These are phyloP conservation scores for Discostella pseudostelligera DNA, from an alignment of 108 stramenopile genomes.

Conservation along the genomic window DNA sequence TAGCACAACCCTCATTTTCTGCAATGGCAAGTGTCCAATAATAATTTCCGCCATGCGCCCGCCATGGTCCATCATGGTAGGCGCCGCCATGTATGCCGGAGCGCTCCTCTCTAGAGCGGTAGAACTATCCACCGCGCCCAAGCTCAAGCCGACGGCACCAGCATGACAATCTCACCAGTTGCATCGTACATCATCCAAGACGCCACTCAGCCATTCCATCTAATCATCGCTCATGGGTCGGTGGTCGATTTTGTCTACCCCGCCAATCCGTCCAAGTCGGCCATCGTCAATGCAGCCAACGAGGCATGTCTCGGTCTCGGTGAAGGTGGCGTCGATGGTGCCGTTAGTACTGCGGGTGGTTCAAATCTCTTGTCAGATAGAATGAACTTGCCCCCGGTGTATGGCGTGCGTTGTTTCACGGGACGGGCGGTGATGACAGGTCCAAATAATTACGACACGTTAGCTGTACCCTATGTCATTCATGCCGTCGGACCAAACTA, in stretches of 20 bases:
- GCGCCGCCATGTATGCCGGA: too few species aligned
- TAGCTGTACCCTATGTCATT: slow-evolving; percentile 61
- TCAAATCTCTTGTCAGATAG: slow-evolving; percentile 51
- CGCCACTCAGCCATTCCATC: slow-evolving; percentile 24
- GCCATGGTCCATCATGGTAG: too few species aligned
- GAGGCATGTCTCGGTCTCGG: slow-evolving; percentile 75
- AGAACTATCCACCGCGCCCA: too few species aligned
- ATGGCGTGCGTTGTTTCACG: slow-evolving; percentile 55
- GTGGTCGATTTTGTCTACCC: slow-evolving; percentile 44
- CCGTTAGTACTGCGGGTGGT: slow-evolving; percentile 76
- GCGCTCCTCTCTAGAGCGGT: too few species aligned
- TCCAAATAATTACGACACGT: slow-evolving; percentile 53
- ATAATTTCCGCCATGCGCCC: too few species aligned
- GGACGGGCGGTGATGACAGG: slow-evolving; percentile 73
- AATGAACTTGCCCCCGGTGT: slow-evolving; percentile 42
- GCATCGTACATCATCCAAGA: background rate
- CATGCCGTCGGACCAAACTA: slow-evolving; percentile 89
- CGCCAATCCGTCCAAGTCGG: slow-evolving; percentile 32
- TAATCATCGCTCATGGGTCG: slow-evolving; percentile 49
- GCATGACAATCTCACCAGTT: background rate
- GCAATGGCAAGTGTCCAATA: too few species aligned
- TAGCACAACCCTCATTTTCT: too few species aligned
- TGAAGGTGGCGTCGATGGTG: slow-evolving; percentile 89
- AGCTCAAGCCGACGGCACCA: too few species aligned
- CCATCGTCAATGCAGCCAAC: slow-evolving; percentile 88